Conservation (phyloP, 176 grass and related monocot genomes). For the Hyparrhenia diplandra region DNA sequence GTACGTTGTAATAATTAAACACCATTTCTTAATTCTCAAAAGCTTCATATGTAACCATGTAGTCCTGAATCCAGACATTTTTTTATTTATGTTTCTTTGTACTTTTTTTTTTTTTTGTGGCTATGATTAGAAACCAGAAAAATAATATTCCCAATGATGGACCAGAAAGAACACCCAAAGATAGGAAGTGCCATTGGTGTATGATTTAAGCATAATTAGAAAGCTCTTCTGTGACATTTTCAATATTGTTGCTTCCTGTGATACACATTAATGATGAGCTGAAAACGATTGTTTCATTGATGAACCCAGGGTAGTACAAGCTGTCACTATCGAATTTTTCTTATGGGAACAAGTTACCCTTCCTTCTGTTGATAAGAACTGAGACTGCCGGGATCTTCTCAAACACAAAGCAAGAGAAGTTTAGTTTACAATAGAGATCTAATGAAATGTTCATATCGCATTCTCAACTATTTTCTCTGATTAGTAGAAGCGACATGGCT, state of each 20-base stretch:
- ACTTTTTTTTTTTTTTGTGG: too few relatives aligned
- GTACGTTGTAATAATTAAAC: background rate
- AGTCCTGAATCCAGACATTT: background rate
- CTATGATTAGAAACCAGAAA: constrained; percentile 2
- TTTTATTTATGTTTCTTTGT: background rate
- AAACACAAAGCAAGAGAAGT: background rate
- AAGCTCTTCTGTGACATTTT: constrained; percentile 16
- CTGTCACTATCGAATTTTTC: constrained; percentile 23
- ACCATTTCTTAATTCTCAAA: background rate
- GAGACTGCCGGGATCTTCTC: background rate
- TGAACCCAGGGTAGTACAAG: constrained; percentile 1
- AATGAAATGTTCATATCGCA: background rate
- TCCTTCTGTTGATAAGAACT: background rate
- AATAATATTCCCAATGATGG: background rate
- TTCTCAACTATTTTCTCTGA: background rate
- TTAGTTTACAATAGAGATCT: background rate
- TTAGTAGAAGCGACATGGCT: background rate
- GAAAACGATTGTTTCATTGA: constrained; percentile 31
- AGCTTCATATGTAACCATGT: background rate
- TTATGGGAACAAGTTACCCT: constrained; percentile 17
- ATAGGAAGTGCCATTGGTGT: constrained; percentile 5
- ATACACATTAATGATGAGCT: constrained; percentile 36
- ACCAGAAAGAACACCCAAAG: background rate
- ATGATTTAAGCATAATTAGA: constrained; percentile 4
- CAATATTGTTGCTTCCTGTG: constrained; percentile 39